phyloP scores from a whole-genome alignment of 1,139 yeast genomes.

The Yamadazyma triangularis region DNA sequence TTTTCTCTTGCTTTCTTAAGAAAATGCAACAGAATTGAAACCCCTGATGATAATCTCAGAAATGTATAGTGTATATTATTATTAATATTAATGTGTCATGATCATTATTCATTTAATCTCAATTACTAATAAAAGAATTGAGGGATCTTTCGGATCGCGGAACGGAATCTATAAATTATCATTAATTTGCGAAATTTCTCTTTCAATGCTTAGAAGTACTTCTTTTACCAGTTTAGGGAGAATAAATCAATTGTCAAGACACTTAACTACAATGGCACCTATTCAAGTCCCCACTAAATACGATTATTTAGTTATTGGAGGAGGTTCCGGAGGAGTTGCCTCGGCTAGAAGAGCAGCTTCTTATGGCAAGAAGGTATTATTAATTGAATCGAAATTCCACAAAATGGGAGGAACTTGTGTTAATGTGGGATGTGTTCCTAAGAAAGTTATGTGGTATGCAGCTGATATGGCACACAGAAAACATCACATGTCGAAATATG shows the following conservation, averaged over 20 bases:
- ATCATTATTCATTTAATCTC: too few species aligned
- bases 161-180: too few species aligned
- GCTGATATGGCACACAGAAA: slow-evolving; percentile 79
- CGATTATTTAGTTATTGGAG: slow-evolving; percentile 94
- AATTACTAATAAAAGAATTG: too few species aligned
- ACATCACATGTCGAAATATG: slow-evolving; percentile 74
- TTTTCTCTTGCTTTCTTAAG: slow-evolving; percentile 29
- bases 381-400: slow-evolving; percentile 68
- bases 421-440: slow-evolving; percentile 98
- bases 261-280: slow-evolving; percentile 49
- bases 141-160: too few species aligned
- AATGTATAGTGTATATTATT: too few species aligned
- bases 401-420: slow-evolving; percentile 97
- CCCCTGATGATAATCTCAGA: slow-evolving; percentile 4
- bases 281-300: slow-evolving; percentile 49
- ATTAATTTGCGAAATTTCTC: too few species aligned
- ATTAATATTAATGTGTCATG: too few species aligned
- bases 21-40: slow-evolving; percentile 18
- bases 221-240: too few species aligned
- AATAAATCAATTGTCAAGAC: slow-evolving; percentile 19
- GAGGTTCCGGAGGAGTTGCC: slow-evolving; percentile 99
- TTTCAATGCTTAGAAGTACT: too few species aligned
- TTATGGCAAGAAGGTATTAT: slow-evolving; percentile 82
- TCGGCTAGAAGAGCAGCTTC: slow-evolving; percentile 95
- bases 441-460: slow-evolving; percentile 98